These are phyloP conservation scores for Cicer bijugum DNA, from an alignment of 306 rosid species.

Conservation along the genomic window DNA sequence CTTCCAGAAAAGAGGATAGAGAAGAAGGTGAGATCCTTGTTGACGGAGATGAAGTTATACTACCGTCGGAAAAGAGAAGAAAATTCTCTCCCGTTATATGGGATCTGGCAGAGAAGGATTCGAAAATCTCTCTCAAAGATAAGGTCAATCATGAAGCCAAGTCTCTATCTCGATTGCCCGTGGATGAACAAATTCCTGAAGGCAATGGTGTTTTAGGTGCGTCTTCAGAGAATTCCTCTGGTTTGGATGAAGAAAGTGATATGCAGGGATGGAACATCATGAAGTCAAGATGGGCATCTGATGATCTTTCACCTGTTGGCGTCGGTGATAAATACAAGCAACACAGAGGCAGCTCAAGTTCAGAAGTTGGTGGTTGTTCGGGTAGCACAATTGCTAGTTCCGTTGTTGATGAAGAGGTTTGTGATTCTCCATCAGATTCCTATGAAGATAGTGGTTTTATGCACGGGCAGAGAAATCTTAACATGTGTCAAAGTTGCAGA, in stretches of 20 bases:
- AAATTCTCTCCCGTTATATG: conserved; percentile 70
- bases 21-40: conserved; percentile 45
- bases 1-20: conserved; percentile 41
- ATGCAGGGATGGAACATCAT: conserved; percentile 52
- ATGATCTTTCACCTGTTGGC: conserved; percentile 52
- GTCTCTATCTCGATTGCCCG: background rate
- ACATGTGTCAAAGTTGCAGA: conserved; percentile 81
- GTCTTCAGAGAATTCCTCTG: background rate
- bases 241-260: conserved; percentile 45
- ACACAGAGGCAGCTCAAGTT: conserved; percentile 44
- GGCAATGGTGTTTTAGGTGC: background rate
- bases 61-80: conserved; percentile 63
- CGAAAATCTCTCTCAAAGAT: conserved; percentile 42
- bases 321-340: conserved; percentile 44
- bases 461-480: conserved; percentile 47
- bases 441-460: conserved; percentile 46
- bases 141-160: conserved; percentile 35
- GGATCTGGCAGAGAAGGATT: conserved; percentile 59
- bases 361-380: conserved; percentile 65
- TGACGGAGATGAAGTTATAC: conserved; percentile 33
- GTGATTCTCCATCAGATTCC: conserved; percentile 43
- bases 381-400: conserved; percentile 48
- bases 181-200: background rate
- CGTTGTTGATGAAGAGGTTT: conserved; percentile 44
- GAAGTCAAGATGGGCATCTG: conserved; percentile 79